These are phyloP conservation scores for Phyllosticta ampelicida DNA, from an alignment of 2,329 filamentous ascomycete genomes.

Conservation along the genomic window DNA sequence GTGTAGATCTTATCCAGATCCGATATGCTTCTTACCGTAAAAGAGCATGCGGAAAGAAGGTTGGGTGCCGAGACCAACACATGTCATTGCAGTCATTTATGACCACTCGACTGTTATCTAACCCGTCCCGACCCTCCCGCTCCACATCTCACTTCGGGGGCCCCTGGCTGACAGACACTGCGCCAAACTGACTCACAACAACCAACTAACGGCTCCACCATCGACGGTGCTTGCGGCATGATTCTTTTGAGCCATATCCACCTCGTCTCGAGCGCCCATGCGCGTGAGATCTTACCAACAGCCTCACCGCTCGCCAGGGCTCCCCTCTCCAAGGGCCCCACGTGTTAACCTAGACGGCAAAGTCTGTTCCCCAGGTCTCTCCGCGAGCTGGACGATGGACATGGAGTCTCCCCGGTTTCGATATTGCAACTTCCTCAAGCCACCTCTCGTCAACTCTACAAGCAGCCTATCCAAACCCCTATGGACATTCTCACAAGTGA, in stretches of 20 bases:
- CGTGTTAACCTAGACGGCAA: not conserved
- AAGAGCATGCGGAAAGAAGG: not conserved
- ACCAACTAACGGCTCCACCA: not conserved
- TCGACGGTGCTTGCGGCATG: not conserved
- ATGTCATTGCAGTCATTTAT: not conserved
- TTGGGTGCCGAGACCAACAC: not conserved
- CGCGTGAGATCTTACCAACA: not conserved
- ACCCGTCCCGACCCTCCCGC: not conserved
- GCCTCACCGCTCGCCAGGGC: not conserved
- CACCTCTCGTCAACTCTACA: not conserved
- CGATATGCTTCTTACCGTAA: not conserved
- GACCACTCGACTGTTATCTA: not conserved
- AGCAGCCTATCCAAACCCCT: not conserved
- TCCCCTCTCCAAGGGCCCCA: not conserved
- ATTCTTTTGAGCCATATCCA: not conserved
- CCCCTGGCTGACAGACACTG: not conserved
- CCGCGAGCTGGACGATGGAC: not conserved
- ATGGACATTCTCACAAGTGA: not conserved
- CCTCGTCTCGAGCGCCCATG: not conserved
- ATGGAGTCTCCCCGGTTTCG: not conserved
- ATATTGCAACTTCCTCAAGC: not conserved
- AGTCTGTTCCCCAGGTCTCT: not conserved
- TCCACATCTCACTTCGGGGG: not conserved
- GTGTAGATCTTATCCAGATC: not conserved
- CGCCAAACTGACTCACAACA: not conserved